These are phyloP conservation scores for Starmerella gropengiesseri DNA, from an alignment of 805 yeast genomes.

Conservation along the genomic window DNA sequence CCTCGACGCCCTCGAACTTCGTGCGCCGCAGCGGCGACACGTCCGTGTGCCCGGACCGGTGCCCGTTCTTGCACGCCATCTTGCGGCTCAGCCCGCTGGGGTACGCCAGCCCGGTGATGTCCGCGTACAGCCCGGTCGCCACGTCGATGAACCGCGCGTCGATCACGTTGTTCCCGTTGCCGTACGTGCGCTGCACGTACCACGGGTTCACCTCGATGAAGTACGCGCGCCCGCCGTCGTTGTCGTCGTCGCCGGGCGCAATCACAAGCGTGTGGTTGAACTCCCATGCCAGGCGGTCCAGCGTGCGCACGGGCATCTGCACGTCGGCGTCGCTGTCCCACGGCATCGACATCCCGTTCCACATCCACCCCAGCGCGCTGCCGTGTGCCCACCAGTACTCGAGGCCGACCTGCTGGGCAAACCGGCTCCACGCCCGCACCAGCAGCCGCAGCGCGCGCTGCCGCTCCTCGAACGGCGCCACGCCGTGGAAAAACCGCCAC, in stretches of 20 bases:
- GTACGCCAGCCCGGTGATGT: conserved; percentile 41
- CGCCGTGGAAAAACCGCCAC: conserved; percentile 52
- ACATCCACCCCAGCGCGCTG: conserved; percentile 39
- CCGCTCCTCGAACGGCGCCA: conserved; percentile 32
- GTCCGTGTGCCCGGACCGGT: conserved; percentile 40
- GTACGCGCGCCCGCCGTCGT: conserved; percentile 37
- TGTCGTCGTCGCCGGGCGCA: conserved; percentile 36
- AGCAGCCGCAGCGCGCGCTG: conserved; percentile 39
- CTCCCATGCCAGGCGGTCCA: conserved; percentile 36
- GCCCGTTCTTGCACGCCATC: conserved; percentile 44
- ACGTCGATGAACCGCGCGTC: conserved; percentile 53
- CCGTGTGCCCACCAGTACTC: conserved; percentile 42
- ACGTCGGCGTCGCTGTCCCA: conserved; percentile 44
- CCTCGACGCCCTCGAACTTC: conserved; percentile 45
- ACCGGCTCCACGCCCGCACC: conserved; percentile 38
- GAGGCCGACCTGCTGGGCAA: conserved; percentile 36
- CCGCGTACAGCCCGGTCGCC: conserved; percentile 49
- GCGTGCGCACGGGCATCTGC: conserved; percentile 41
- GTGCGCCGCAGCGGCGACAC: conserved; percentile 45
- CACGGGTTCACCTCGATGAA: conserved; percentile 40
- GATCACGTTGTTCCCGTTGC: conserved; percentile 40
- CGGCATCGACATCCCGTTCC: conserved; percentile 42
- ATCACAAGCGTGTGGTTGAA: conserved; percentile 39
- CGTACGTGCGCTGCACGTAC: conserved; percentile 39
- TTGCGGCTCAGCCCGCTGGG: conserved; percentile 19